phyloP scores from a whole-genome alignment of 2,329 filamentous ascomycete species.

The Fusarium kyushuense region DNA sequence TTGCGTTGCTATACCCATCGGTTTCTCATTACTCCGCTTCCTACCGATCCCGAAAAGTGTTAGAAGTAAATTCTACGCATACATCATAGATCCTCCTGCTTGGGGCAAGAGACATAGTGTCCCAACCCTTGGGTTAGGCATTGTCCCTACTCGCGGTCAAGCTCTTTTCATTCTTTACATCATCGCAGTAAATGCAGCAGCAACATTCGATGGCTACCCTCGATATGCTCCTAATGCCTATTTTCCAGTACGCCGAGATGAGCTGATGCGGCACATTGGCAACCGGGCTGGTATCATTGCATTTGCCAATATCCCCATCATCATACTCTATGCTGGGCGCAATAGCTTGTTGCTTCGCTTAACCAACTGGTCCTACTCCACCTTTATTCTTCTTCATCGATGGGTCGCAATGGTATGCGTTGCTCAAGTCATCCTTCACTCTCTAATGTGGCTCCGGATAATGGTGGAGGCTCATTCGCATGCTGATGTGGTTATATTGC shows the following conservation, averaged over 20 bases:
- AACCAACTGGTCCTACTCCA: slow-evolving; percentile 63
- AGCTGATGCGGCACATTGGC: slow-evolving; percentile 53
- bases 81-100: slow-evolving; percentile 47
- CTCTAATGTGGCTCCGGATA: slow-evolving; percentile 55
- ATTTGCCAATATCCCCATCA: slow-evolving; percentile 56
- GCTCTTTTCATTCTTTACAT: slow-evolving; percentile 58
- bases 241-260: slow-evolving; percentile 37
- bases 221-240: slow-evolving; percentile 47
- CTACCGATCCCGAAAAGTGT: slow-evolving; percentile 30
- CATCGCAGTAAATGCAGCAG: slow-evolving; percentile 54
- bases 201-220: slow-evolving; percentile 50
- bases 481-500: slow-evolving; percentile 42
- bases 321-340: slow-evolving; percentile 59
- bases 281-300: slow-evolving; percentile 57
- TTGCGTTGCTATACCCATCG: slow-evolving; percentile 37
- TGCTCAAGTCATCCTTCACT: slow-evolving; percentile 61
- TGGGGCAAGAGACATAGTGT: slow-evolving; percentile 45
- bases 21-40: slow-evolving; percentile 40
- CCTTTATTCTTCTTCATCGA: slow-evolving; percentile 62
- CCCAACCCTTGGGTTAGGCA: slow-evolving; percentile 43
- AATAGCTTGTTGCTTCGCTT: slow-evolving; percentile 63
- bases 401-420: slow-evolving; percentile 61
- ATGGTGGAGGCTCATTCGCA: slow-evolving; percentile 50
- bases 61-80: slow-evolving; percentile 43
- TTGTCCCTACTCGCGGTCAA: slow-evolving; percentile 58